These are phyloP conservation scores for Hypoxylon lenormandii DNA, from an alignment of 495 filamentous ascomycete species.

Conservation along the genomic window DNA sequence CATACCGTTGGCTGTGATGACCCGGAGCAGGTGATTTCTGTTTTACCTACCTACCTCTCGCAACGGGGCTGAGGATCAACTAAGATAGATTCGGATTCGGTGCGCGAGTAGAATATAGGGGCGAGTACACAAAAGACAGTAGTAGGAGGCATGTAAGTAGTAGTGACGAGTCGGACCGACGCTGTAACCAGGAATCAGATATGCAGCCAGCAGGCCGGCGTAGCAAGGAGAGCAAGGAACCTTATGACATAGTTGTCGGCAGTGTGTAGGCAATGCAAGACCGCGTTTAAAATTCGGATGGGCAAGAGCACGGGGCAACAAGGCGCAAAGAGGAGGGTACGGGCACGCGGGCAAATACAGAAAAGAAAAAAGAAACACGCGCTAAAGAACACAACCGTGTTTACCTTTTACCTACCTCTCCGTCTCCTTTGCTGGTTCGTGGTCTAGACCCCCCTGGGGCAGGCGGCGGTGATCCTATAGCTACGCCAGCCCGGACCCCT, in stretches of 20 bases:
- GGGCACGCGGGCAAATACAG: no score
- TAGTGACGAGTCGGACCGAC: constrained; percentile 42
- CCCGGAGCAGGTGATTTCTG: not conserved
- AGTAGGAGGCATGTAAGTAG: no score
- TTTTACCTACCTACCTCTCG: constrained; percentile 3
- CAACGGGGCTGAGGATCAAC: not conserved
- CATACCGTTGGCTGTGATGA: no score
- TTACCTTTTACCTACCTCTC: no score
- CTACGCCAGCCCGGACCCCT: constrained; percentile 9
- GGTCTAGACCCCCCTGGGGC: constrained; percentile 28
- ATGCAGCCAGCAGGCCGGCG: not conserved
- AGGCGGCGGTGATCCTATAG: constrained; percentile 11
- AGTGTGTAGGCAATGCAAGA: no score
- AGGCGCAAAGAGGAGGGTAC: no score
- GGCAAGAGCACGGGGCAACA: no score
- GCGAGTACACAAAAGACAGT: constrained; percentile 7
- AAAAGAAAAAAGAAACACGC: no score
- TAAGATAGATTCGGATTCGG: constrained; percentile 10
- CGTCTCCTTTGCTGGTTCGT: constrained; percentile 16
- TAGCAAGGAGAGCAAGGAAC: not conserved
- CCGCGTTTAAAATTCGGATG: no score
- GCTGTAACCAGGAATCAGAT: constrained; percentile 20
- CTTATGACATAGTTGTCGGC: not conserved
- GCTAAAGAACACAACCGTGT: no score
- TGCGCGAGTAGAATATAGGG: no score